These are phyloP conservation scores for Arthromyces matolae DNA, from an alignment of 768 basidiomycete species.

Conservation along the genomic window DNA sequence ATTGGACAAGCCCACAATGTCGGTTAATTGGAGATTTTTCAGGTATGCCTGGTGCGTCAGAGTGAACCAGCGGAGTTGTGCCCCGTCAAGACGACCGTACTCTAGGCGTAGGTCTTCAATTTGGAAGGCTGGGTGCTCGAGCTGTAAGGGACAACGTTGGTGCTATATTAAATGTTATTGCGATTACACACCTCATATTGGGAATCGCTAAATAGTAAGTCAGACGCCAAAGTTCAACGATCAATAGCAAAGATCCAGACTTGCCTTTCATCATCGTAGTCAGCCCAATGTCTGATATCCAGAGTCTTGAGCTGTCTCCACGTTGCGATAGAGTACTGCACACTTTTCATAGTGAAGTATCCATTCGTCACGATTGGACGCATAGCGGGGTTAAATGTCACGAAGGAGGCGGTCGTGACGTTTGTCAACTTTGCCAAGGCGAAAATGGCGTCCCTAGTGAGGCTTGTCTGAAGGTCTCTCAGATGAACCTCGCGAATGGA, in stretches of 20 bases:
- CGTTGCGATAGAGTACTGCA: neutral
- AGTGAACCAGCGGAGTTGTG: neutral
- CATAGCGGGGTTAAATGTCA: too few relatives aligned
- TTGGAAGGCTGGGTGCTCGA: neutral
- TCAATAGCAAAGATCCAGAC: neutral
- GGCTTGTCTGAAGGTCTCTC: neutral
- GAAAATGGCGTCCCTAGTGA: neutral
- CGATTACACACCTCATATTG: neutral
- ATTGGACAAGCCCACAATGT: neutral
- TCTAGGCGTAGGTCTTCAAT: neutral
- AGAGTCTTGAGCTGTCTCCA: neutral
- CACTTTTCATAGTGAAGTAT: neutral
- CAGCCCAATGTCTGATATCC: neutral
- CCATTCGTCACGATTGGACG: too few relatives aligned
- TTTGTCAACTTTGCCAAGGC: neutral
- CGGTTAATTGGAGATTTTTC: neutral
- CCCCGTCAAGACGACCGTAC: neutral
- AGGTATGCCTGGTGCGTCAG: neutral
- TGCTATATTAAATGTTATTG: neutral
- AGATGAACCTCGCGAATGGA: neutral
- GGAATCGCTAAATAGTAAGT: neutral
- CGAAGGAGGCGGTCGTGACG: neutral
- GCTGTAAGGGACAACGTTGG: neutral
- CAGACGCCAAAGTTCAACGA: neutral
- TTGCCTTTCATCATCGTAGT: neutral